These are phyloP conservation scores for Sugiyamaella marilandica DNA, from an alignment of 805 yeast species.

Conservation along the genomic window DNA sequence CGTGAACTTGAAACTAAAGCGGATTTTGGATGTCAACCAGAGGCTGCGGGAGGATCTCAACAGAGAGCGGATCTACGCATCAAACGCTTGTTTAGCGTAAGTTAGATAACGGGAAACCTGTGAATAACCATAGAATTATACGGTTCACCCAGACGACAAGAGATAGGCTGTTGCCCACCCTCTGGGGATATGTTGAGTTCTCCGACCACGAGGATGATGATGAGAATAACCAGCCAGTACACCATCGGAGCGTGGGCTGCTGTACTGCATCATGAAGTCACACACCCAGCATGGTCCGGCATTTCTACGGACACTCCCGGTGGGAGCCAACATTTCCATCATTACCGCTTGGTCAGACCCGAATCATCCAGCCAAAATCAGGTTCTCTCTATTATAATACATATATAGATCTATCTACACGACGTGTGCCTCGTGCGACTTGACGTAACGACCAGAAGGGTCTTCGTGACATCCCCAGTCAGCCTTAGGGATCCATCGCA, in stretches of 20 bases:
- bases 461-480: slow-evolving; percentile 99
- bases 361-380: neutral
- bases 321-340: neutral
- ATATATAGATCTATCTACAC: neutral
- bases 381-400: neutral
- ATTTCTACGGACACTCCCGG: too few relatives aligned
- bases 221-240: slow-evolving; percentile 1
- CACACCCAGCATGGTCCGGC: too few relatives aligned
- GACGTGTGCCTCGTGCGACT: slow-evolving; percentile 51
- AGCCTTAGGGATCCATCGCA: slow-evolving; percentile 99
- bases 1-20: slow-evolving; percentile 11
- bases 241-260: neutral
- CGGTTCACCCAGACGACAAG: slow-evolving; percentile 8
- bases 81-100: slow-evolving; percentile 16
- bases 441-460: slow-evolving; percentile 96
- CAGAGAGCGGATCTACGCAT: slow-evolving; percentile 16
- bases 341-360: neutral
- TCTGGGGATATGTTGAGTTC: slow-evolving; percentile 11
- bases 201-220: slow-evolving; percentile 13
- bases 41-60: slow-evolving; percentile 17
- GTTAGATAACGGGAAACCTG: neutral
- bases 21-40: slow-evolving; percentile 16
- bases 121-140: slow-evolving; percentile 10
- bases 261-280: neutral
- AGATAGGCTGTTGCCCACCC: slow-evolving; percentile 13